Evolutionary conservation across 441 rosid species (phyloP), one percentile per base, ranked within the genome.

Genomic region (Mallotus japonicus): DNA sequence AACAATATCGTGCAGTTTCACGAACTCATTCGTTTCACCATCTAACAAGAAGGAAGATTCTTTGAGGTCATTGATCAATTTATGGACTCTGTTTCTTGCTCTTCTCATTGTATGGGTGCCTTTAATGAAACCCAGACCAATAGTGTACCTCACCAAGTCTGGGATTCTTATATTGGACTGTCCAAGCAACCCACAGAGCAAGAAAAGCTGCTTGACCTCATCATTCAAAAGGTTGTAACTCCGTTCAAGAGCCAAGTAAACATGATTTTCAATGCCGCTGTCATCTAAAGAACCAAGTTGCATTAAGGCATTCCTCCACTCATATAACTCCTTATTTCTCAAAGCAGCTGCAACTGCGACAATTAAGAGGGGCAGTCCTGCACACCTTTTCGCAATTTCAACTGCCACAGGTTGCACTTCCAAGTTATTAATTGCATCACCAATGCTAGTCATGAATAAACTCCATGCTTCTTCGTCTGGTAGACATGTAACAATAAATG

Each of bases 1-100:
- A 47, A 81, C 55, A 62, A 75, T 16, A 13, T 69, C 77, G 50
- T 78, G 79, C 46, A 81, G 60, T 14, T 63, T 37, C 47, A 79
- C 47, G 0, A 6, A 7, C 24, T 51, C 61, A 47, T 17, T 22
- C 4, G 5, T 15, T 12, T 46, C 13, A 2, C 72, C 61, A 12
- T 73, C 74, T 1, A 59, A 54, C 63, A 81, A 65, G 54, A 76
- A 73, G 67, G 65, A 56, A 62, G 65, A 62, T 8, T 0, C 51
- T 55, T 76, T 70, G 32, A 73, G 84, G 0, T 56, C 15, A 13
- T 16, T 37, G 3, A 81, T 58, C 67, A 70, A 44, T 28, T 34
- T 9, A 6, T 14, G 44, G 15, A 63, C 47, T 53, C 37, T 28
- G 19, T 55, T 32, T 28, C 71, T 69, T 19, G 49, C 70, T 37